Percentiles rank a stretch among this genome's conserved stretches.
phyloP scores from a whole-genome alignment of 305 asterid genomes.

The Fraxinus latifolia region DNA sequence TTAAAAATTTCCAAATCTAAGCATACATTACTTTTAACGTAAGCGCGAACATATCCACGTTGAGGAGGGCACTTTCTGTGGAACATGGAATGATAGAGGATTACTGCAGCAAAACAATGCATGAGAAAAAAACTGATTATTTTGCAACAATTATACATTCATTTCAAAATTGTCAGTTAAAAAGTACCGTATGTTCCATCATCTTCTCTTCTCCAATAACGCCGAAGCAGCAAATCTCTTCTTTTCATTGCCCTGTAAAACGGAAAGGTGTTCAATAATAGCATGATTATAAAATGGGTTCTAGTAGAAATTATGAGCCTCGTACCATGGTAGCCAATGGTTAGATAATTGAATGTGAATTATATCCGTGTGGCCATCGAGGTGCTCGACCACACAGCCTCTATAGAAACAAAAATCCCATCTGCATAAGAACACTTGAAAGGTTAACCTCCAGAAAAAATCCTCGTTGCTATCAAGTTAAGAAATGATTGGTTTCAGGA shows the following conservation, averaged over 20 bases:
- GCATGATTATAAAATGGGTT: constrained; percentile 6
- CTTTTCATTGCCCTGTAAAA: constrained; percentile 70
- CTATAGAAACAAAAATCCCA: constrained; percentile 77
- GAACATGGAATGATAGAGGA: constrained; percentile 78
- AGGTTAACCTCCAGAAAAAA: constrained; percentile 12
- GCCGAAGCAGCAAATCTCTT: constrained; percentile 36
- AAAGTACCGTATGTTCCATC: constrained; percentile 83
- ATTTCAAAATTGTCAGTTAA: background rate
- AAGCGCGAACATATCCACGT: constrained; percentile 73
- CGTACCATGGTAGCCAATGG: constrained; percentile 86
- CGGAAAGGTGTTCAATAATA: constrained; percentile 7
- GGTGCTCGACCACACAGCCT: constrained; percentile 73
- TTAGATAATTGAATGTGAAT: constrained; percentile 59
- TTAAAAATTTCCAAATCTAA: constrained; percentile 28
- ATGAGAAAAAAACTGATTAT: constrained; percentile 18
- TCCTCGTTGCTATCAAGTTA: background rate
- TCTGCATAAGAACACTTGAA: constrained; percentile 40
- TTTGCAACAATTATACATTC: background rate
- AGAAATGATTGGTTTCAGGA: background rate
- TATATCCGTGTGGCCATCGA: constrained; percentile 82
- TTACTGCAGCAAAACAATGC: constrained; percentile 48
- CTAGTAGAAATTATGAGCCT: constrained; percentile 21
- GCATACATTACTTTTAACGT: constrained; percentile 83
- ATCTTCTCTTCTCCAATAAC: constrained; percentile 96
- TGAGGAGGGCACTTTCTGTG: constrained; percentile 72